Percentiles rank a stretch among this genome's conserved stretches.
Evolutionary conservation across 1,284 basidiomycete species (phyloP).

Genomic region (Inonotus hispidus): DNA sequence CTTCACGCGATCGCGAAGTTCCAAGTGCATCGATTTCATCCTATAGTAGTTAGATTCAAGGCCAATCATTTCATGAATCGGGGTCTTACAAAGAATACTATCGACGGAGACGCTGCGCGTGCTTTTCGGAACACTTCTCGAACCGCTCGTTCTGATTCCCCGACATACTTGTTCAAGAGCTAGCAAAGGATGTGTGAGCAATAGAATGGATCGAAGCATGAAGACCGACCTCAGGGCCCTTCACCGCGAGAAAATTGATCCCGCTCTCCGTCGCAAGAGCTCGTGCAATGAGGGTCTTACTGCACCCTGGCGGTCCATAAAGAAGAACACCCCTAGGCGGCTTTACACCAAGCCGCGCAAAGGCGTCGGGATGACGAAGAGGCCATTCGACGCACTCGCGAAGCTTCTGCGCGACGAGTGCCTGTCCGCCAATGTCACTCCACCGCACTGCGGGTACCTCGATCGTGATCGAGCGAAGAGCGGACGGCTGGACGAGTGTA

Average conservation of each 20-base stretch:
- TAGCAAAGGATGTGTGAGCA: conserved; percentile 29
- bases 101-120: conserved; percentile 87
- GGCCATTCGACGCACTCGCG: conserved; percentile 95
- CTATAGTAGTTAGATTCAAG: conserved; percentile 36
- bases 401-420: conserved; percentile 73
- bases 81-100: conserved; percentile 86
- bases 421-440: conserved; percentile 87
- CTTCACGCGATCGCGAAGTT: conserved; percentile 64
- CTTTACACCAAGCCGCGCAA: conserved; percentile 81
- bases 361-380: conserved; percentile 78
- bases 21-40: conserved; percentile 98
- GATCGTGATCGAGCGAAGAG: conserved; percentile 90
- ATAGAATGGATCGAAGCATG: conserved; percentile 7
- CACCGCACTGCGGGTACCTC: conserved; percentile 83
- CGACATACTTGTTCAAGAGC: conserved; percentile 96
- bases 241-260: conserved; percentile 96
- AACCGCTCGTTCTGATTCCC: conserved; percentile 93
- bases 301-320: conserved; percentile 97
- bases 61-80: conserved; percentile 5
- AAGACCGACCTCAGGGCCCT: conserved; percentile 82
- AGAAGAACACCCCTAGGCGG: conserved; percentile 89
- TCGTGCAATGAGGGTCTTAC: conserved; percentile 92
- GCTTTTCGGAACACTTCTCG: conserved; percentile 96
- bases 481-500: conserved; percentile 82
- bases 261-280: conserved; percentile 94